phyloP scores from a whole-genome alignment of 106 monocot species.

The Vanilla planifolia region DNA sequence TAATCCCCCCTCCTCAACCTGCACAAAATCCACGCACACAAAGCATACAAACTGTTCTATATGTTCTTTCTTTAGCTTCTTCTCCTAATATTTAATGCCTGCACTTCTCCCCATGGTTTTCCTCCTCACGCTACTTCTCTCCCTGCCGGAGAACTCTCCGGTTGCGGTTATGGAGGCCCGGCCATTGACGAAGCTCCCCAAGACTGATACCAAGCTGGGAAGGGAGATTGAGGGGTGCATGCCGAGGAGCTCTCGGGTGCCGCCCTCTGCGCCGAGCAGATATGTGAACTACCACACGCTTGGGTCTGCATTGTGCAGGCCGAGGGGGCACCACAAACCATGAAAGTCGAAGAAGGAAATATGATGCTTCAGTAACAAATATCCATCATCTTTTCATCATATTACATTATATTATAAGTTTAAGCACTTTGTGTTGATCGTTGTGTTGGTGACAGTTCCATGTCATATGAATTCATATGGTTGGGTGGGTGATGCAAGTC shows the following conservation, averaged over 20 bases:
- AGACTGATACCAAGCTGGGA: neutral
- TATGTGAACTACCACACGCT: constrained; percentile 11
- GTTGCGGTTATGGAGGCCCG: neutral
- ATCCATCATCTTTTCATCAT: too few species aligned
- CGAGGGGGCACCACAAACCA: constrained; percentile 6
- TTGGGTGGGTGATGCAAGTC: too few species aligned
- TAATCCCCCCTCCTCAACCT: neutral
- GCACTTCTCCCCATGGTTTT: neutral
- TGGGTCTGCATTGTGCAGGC: neutral
- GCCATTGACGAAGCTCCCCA: neutral
- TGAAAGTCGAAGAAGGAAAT: too few species aligned
- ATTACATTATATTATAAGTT: too few species aligned
- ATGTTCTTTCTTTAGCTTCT: too few species aligned
- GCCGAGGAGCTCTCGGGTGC: constrained; percentile 2
- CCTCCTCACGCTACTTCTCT: constrained; percentile 3
- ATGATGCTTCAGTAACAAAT: too few species aligned
- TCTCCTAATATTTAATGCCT: neutral
- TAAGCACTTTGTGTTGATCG: too few species aligned
- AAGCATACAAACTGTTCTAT: too few species aligned
- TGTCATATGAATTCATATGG: too few species aligned
- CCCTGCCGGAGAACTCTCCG: neutral
- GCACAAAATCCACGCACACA: neutral
- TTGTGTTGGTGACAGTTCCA: too few species aligned
- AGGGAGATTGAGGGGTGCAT: constrained; percentile 8
- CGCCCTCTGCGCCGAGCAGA: constrained; percentile 11